Conservation (phyloP, 768 basidiomycete species). For the Kwoniella botswanensis region DNA sequence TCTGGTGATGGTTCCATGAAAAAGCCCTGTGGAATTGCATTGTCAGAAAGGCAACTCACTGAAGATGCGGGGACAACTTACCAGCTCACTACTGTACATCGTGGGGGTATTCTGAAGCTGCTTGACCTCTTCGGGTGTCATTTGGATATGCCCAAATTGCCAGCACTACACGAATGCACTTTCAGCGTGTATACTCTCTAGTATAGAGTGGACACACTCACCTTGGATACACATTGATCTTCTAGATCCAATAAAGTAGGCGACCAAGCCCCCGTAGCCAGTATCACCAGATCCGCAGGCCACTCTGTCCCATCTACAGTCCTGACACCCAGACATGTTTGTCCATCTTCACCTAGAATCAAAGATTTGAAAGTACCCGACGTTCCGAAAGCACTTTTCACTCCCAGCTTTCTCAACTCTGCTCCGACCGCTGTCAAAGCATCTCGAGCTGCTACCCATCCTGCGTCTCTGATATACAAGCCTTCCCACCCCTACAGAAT, state of each 20-base stretch:
- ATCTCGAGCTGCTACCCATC: constrained; percentile 56
- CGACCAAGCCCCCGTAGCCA: constrained; percentile 57
- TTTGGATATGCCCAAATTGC: constrained; percentile 54
- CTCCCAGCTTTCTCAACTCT: constrained; percentile 43
- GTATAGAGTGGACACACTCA: constrained; percentile 14
- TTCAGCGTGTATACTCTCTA: not conserved
- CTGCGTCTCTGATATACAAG: constrained; percentile 39
- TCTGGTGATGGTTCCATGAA: constrained; percentile 49
- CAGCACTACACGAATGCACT: constrained; percentile 25
- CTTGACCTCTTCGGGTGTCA: constrained; percentile 50
- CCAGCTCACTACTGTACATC: constrained; percentile 51
- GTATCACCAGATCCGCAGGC: constrained; percentile 49
- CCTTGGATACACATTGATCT: constrained; percentile 55
- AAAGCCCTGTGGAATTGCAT: constrained; percentile 44
- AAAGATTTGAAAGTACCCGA: constrained; percentile 49
- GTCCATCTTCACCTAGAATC: constrained; percentile 33
- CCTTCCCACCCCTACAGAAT: constrained; percentile 53
- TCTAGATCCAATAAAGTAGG: constrained; percentile 51
- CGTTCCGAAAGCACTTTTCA: constrained; percentile 45
- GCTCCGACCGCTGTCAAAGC: constrained; percentile 48
- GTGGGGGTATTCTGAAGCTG: constrained; percentile 42
- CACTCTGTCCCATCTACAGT: constrained; percentile 47
- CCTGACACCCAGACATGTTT: constrained; percentile 42
- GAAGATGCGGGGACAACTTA: constrained; percentile 25
- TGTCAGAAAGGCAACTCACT: not conserved